A percentile compares a stretch with the other conserved stretches of the same genome.
Evolutionary conservation across 352 stramenopile species (phyloP).

Genomic region (Globisporangium alternatum): DNA sequence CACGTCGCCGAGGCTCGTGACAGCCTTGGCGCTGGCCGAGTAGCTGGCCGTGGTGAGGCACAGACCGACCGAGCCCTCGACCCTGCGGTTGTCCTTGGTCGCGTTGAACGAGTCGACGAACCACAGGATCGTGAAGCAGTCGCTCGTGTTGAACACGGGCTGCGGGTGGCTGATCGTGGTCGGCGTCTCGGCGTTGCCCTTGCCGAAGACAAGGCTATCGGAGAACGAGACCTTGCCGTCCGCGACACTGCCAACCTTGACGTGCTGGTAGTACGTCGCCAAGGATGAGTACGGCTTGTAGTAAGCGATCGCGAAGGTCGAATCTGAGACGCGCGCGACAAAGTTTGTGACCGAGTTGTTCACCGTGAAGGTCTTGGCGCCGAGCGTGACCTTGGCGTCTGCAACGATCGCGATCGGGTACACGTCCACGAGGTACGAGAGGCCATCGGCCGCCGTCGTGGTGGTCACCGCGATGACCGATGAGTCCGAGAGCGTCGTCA

Average conservation of each 20-base stretch:
- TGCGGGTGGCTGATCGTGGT: constrained; percentile 62
- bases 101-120: constrained; percentile 46
- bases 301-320: constrained; percentile 57
- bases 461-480: constrained; percentile 50
- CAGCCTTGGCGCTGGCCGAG: constrained; percentile 21
- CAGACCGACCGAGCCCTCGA: constrained; percentile 41
- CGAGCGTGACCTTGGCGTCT: constrained; percentile 35
- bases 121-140: constrained; percentile 65
- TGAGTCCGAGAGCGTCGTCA: constrained; percentile 64
- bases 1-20: constrained; percentile 28
- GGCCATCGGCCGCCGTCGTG: constrained; percentile 34
- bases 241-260: constrained; percentile 50
- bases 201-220: constrained; percentile 54
- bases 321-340: constrained; percentile 59
- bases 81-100: constrained; percentile 47
- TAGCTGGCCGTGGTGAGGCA: constrained; percentile 50
- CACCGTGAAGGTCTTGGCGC: constrained; percentile 39
- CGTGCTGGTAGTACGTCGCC: constrained; percentile 48
- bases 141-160: constrained; percentile 56
- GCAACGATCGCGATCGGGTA: constrained; percentile 44
- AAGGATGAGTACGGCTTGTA: constrained; percentile 62
- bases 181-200: constrained; percentile 31
- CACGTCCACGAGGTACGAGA: constrained; percentile 39
- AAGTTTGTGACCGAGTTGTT: constrained; percentile 71
- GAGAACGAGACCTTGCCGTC: constrained; percentile 59